Conservation (phyloP, 2,329 filamentous ascomycete genomes). For the Arthroderma sp. region DNA sequence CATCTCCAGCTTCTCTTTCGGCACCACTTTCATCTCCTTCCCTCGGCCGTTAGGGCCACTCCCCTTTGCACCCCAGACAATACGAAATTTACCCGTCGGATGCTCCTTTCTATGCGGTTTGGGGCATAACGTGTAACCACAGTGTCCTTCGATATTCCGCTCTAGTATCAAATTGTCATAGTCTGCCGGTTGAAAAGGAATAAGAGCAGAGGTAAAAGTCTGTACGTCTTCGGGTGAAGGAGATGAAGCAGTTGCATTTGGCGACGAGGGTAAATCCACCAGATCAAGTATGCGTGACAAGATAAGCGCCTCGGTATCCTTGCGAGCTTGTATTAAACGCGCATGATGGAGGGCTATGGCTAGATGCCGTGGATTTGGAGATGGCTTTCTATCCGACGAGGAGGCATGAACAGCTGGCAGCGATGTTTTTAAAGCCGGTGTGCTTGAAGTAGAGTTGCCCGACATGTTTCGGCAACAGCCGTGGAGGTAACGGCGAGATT, state of each 20-base stretch:
- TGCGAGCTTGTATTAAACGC: slow-evolving; percentile 65
- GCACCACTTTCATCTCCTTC: slow-evolving; percentile 51
- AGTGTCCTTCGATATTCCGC: slow-evolving; percentile 68
- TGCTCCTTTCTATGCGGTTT: slow-evolving; percentile 46
- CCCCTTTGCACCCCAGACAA: slow-evolving; percentile 45
- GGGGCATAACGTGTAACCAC: slow-evolving; percentile 72
- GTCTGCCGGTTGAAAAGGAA: slow-evolving; percentile 70
- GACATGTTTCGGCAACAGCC: background rate
- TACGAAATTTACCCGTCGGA: slow-evolving; percentile 52
- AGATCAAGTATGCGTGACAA: slow-evolving; percentile 59
- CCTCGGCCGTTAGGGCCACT: slow-evolving; percentile 33
- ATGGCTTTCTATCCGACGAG: slow-evolving; percentile 22
- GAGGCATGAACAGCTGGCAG: slow-evolving; percentile 28
- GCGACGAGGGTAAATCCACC: slow-evolving; percentile 47
- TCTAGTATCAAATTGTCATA: slow-evolving; percentile 83
- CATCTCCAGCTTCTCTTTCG: slow-evolving; percentile 59
- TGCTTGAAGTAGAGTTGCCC: slow-evolving; percentile 24
- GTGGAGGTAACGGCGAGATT: slow-evolving; percentile 12
- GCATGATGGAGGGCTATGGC: slow-evolving; percentile 72
- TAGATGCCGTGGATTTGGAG: slow-evolving; percentile 31
- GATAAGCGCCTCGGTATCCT: slow-evolving; percentile 62
- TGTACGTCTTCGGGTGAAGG: slow-evolving; percentile 48
- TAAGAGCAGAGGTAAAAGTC: slow-evolving; percentile 53
- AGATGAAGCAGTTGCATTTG: slow-evolving; percentile 35
- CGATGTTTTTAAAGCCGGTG: slow-evolving; percentile 50